Base-by-base conservation (phyloP, 345 rosid species). In the Arabidopsis suecica region DNA sequence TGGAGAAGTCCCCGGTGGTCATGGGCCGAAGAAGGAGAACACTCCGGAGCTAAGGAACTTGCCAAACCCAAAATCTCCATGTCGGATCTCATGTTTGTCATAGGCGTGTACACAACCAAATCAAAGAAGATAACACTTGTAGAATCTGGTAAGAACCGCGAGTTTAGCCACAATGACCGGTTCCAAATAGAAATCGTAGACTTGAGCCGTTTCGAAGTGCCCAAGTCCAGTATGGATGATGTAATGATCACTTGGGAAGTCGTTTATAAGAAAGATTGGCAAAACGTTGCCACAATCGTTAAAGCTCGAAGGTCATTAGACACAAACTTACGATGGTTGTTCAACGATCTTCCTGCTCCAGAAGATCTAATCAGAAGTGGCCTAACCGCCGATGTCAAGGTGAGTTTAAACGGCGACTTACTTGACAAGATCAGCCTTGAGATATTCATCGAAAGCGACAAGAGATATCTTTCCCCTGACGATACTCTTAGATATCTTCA, bases 401-500 rank as follows among this genome's bases (percentile, higher is more conserved):
- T 59, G 16, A 9, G 44, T 36, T 59, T 59, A 12, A 36, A 36
- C 2, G 14, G 47, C 8, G 30, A 59, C 2, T 3, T 59, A 14
- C 7, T 59, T 37, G 64, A 59, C 13, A 36, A 59, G 64, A 18
- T 59, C 40, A 1, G n/a, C n/a, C 14, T 59, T 59, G 6, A 59
- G 64, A 36, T 59, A 37, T 37, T 18, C 14, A 5, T 1, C 3
- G 30, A 36, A 59, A 0, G 14, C 14, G 28, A 59, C 14, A 3
- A 14, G 14, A 18, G 4, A 36, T 59, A 59, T 18, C 5, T 16
- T 18, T n/a, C 25, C 4, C 2, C 2, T 9, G 44, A 9, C 6
- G 63, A 59, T 59, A 9, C 63, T 36, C 44, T 59, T 36, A 36
- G 4, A 34, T 59, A 59, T 18, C 44, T 57, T 7, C 23, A 6